These are phyloP conservation scores for Gossypium bickii DNA, from an alignment of 345 rosid genomes.

Conservation along the genomic window DNA sequence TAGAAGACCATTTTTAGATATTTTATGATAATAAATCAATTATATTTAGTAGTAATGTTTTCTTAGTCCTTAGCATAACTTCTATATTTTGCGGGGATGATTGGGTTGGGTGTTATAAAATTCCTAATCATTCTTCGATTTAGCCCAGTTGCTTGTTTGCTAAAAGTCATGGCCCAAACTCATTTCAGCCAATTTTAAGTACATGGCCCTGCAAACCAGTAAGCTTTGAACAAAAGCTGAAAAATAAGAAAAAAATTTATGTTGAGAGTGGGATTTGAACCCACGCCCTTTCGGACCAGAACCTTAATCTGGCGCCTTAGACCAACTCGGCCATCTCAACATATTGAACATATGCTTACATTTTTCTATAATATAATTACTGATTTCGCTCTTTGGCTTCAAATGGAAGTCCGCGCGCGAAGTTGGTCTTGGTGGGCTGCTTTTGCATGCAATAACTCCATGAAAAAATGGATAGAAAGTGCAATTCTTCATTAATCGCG, in stretches of 20 bases:
- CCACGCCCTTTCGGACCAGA: conserved; percentile 85
- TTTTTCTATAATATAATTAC: no score
- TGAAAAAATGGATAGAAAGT: no score
- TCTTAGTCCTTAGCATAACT: no score
- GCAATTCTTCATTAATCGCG: no score
- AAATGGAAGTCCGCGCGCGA: not conserved
- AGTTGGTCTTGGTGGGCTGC: not conserved
- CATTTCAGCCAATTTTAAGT: not conserved
- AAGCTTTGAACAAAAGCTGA: no score
- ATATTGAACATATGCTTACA: fast-evolving
- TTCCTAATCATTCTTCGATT: no score
- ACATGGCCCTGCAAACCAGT: no score
- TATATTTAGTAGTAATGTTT: not conserved
- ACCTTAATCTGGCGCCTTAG: conserved; percentile 84
- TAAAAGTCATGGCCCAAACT: not conserved
- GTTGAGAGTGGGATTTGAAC: conserved; percentile 79
- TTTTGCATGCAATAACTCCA: not conserved
- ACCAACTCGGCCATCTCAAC: conserved; percentile 75
- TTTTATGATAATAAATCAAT: not conserved
- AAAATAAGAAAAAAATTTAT: not conserved
- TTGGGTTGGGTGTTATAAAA: no score
- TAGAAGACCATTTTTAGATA: not conserved
- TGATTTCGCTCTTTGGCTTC: no score
- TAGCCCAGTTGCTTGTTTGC: no score
- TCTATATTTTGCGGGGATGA: no score